Percentiles rank a stretch among this genome's conserved stretches.
phyloP scores from a whole-genome alignment of 2,329 filamentous ascomycete genomes.

The Gnomoniopsis smithogilvyi region DNA sequence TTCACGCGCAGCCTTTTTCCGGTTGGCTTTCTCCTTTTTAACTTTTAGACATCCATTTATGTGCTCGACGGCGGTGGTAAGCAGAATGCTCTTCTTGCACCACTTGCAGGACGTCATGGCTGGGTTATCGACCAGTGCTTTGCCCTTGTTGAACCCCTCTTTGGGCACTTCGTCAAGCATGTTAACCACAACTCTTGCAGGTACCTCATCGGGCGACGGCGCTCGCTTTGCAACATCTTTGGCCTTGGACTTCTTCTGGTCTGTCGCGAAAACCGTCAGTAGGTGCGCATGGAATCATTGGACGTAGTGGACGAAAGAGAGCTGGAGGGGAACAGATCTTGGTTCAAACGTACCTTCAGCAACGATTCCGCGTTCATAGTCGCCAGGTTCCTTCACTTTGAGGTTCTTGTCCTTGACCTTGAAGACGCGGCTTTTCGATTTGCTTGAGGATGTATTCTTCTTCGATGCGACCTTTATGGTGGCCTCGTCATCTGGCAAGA shows the following conservation, averaged over 20 bases:
- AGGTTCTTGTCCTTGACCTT: constrained; percentile 62
- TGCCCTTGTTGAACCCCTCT: constrained; percentile 77
- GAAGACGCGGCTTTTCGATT: constrained; percentile 44
- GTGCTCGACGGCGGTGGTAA: constrained; percentile 71
- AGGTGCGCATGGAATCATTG: neutral
- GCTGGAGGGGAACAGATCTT: constrained; percentile 4
- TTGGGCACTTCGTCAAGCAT: constrained; percentile 73
- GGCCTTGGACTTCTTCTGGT: constrained; percentile 52
- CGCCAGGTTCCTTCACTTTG: constrained; percentile 64
- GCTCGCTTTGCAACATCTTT: constrained; percentile 39
- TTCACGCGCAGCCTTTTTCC: constrained; percentile 72
- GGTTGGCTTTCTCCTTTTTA: constrained; percentile 77
- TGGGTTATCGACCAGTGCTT: constrained; percentile 74
- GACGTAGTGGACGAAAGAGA: neutral
- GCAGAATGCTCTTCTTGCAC: constrained; percentile 85
- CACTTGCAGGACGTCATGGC: constrained; percentile 88
- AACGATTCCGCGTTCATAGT: constrained; percentile 67
- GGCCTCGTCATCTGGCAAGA: constrained; percentile 46
- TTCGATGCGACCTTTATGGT: constrained; percentile 63
- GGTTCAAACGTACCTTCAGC: constrained; percentile 50
- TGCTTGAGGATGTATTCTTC: constrained; percentile 35
- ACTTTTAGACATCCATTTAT: constrained; percentile 80
- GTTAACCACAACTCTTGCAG: constrained; percentile 39
- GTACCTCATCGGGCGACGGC: constrained; percentile 41
- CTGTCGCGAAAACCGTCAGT: constrained; percentile 24